phyloP scores from a whole-genome alignment of 805 yeast genomes.

The Ogataea philodendri region DNA sequence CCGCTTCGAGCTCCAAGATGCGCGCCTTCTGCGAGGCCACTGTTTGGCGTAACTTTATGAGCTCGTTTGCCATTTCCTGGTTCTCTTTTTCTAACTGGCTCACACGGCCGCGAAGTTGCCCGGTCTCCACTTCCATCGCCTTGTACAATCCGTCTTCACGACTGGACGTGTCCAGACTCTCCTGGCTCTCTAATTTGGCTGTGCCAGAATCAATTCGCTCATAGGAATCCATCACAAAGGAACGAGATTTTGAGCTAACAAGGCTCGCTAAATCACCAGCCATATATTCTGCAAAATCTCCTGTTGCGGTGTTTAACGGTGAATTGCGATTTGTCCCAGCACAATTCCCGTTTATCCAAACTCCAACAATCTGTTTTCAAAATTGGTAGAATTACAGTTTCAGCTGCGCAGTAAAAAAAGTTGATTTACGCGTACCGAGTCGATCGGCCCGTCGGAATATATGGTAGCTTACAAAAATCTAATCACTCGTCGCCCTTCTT shows the following conservation, averaged over 20 bases:
- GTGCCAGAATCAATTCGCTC: constrained; percentile 9
- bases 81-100: constrained; percentile 3
- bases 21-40: constrained; percentile 7
- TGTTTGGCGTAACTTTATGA: constrained; percentile 7
- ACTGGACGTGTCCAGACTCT: constrained; percentile 1
- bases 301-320: background rate
- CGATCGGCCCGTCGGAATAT: constrained; percentile 7
- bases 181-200: constrained; percentile 7
- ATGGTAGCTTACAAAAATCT: background rate
- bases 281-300: constrained; percentile 1
- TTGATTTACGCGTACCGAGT: constrained; percentile 12
- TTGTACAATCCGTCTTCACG: background rate
- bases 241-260: constrained; percentile 7
- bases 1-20: constrained; percentile 3
- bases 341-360: background rate
- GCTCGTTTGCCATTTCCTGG: background rate
- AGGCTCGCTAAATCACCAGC: constrained; percentile 7
- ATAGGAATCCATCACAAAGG: constrained; percentile 9
- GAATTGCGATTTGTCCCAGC: background rate
- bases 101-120: constrained; percentile 2
- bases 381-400: constrained; percentile 1
- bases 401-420: constrained; percentile 6
- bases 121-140: constrained; percentile 12
- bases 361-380: background rate
- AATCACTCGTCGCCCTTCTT: constrained; percentile 13